These are phyloP conservation scores for Phialophora expanda DNA, from an alignment of 2,329 filamentous ascomycete genomes.

Conservation along the genomic window DNA sequence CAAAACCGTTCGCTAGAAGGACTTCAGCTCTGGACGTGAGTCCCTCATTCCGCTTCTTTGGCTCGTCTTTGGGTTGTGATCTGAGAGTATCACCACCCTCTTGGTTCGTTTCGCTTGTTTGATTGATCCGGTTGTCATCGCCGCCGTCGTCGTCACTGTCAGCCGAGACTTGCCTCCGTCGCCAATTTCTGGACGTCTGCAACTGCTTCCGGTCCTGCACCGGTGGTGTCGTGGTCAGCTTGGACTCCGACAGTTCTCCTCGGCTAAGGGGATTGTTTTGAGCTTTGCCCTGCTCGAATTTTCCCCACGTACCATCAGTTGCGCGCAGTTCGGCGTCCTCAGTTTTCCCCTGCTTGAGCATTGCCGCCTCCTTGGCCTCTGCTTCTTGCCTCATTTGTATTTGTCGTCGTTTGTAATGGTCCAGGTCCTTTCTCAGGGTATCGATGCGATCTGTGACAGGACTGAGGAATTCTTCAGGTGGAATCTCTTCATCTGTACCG, in stretches of 20 bases:
- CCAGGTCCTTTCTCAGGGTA: slow-evolving; percentile 37
- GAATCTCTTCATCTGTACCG: slow-evolving; percentile 21
- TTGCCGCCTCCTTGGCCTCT: slow-evolving; percentile 33
- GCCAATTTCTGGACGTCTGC: slow-evolving; percentile 18
- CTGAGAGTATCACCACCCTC: background rate
- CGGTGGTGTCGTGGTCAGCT: slow-evolving; percentile 34
- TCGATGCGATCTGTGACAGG: slow-evolving; percentile 36
- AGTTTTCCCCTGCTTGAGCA: slow-evolving; percentile 23
- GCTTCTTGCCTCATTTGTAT: slow-evolving; percentile 33
- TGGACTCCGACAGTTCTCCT: slow-evolving; percentile 17
- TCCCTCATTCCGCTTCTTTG: background rate
- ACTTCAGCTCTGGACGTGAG: slow-evolving; percentile 22
- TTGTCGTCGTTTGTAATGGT: slow-evolving; percentile 34
- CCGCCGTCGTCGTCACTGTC: slow-evolving; percentile 35
- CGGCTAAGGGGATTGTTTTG: slow-evolving; percentile 15
- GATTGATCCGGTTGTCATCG: slow-evolving; percentile 14
- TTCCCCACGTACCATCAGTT: slow-evolving; percentile 37
- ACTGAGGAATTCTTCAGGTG: slow-evolving; percentile 45
- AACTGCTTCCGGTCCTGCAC: slow-evolving; percentile 31
- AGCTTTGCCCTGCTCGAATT: slow-evolving; percentile 17
- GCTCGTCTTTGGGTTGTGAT: slow-evolving; percentile 1
- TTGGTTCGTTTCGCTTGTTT: background rate
- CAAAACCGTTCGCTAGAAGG: slow-evolving; percentile 24
- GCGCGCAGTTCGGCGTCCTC: slow-evolving; percentile 19
- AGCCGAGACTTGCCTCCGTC: slow-evolving; percentile 26